Evolutionary conservation across 2,329 filamentous ascomycete species (phyloP).

Genomic region (Colletotrichum siamense): DNA sequence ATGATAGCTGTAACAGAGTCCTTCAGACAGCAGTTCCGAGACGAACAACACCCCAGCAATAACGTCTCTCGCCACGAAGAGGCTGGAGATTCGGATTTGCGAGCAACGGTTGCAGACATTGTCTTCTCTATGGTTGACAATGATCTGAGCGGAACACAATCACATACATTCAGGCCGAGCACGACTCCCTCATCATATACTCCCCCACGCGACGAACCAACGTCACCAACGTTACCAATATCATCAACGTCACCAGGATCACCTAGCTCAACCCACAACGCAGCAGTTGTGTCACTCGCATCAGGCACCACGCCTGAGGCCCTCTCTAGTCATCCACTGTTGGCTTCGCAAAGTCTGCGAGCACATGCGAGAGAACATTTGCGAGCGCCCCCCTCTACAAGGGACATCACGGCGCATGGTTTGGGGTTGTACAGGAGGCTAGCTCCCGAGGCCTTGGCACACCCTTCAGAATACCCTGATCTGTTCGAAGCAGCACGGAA

Average conservation of each 20-base stretch:
- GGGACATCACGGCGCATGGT: no score
- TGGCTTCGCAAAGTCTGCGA: neutral
- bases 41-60: neutral
- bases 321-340: neutral
- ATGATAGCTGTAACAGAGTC: constrained; percentile 16
- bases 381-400: neutral
- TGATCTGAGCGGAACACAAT: neutral
- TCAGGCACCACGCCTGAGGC: neutral
- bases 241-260: neutral
- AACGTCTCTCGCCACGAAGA: neutral
- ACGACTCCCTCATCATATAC: neutral
- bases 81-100: neutral
- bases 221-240: neutral
- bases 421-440: neutral
- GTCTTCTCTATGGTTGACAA: neutral
- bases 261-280: neutral
- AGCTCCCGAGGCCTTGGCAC: neutral
- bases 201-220: neutral
- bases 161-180: neutral
- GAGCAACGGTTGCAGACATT: neutral
- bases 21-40: constrained; percentile 3
- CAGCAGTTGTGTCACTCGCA: neutral
- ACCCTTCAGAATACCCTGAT: neutral
- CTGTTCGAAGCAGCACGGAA: neutral
- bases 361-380: neutral